Percentiles rank a stretch among this genome's conserved stretches.
These are phyloP conservation scores for Puya raimondii DNA, from an alignment of 176 grass and related monocot species.

Conservation along the genomic window DNA sequence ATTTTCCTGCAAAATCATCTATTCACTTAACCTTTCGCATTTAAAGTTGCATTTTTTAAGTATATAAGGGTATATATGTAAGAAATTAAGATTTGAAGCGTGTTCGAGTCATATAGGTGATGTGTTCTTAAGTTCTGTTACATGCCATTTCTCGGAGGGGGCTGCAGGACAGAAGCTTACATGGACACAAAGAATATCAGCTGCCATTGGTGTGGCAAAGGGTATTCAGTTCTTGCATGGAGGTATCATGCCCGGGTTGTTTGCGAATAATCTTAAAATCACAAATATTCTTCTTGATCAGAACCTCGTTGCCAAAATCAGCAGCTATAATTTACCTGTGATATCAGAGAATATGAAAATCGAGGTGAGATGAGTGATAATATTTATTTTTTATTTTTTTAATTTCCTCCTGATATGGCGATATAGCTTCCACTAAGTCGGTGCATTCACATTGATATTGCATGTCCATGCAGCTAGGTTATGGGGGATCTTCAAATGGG, in stretches of 20 bases:
- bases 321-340: constrained; percentile 79
- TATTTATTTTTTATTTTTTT: background rate
- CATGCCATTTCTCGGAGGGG: constrained; percentile 37
- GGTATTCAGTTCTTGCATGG: constrained; percentile 95
- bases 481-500: constrained; percentile 26
- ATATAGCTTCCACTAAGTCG: too few species aligned
- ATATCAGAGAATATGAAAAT: constrained; percentile 48
- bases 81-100: too few species aligned
- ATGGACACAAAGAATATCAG: constrained; percentile 84
- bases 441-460: background rate
- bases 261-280: constrained; percentile 75
- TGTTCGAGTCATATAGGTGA: too few species aligned
- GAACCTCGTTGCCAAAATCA: constrained; percentile 81
- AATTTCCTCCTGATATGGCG: too few species aligned
- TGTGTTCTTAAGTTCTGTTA: background rate
- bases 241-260: constrained; percentile 69
- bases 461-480: constrained; percentile 2
- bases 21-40: too few species aligned
- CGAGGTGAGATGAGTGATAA: constrained; percentile 25
- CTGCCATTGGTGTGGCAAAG: constrained; percentile 56
- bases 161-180: constrained; percentile 55
- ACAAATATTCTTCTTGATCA: constrained; percentile 81
- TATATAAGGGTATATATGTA: too few species aligned
- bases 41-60: too few species aligned
- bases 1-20: too few species aligned